A percentile compares a stretch with the other conserved stretches of the same genome.
phyloP scores from a whole-genome alignment of 495 filamentous ascomycete genomes.

The Annulohypoxylon maeteangense region DNA sequence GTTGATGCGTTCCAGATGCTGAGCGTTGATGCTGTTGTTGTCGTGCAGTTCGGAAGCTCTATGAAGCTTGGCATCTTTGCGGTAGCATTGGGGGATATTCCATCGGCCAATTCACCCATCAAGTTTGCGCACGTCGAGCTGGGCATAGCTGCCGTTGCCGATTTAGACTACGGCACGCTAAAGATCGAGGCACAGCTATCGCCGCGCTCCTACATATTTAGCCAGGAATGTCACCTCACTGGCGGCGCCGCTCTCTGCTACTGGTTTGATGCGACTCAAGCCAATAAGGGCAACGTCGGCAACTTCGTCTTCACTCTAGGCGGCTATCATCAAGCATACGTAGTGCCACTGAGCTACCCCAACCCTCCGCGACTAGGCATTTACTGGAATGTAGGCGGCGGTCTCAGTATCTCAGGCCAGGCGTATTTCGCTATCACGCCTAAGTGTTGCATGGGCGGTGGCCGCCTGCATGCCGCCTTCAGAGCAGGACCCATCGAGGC shows the following conservation, averaged over 20 bases:
- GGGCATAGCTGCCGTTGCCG: conserved; percentile 49
- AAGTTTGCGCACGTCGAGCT: conserved; percentile 57
- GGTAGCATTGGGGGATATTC: conserved; percentile 50
- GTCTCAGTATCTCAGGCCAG: conserved; percentile 53
- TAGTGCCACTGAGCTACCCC: conserved; percentile 54
- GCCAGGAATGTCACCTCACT: conserved; percentile 56
- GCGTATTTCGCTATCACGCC: conserved; percentile 67
- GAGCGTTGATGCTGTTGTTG: conserved; percentile 50
- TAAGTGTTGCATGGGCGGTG: conserved; percentile 61
- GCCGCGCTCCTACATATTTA: conserved; percentile 56
- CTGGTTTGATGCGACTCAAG: conserved; percentile 55
- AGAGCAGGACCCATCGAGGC: conserved; percentile 50
- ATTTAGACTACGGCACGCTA: conserved; percentile 52
- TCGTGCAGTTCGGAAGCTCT: conserved; percentile 43
- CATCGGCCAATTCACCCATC: conserved; percentile 20
- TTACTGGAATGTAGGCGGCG: conserved; percentile 46
- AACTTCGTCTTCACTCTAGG: conserved; percentile 66
- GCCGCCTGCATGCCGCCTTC: conserved; percentile 46
- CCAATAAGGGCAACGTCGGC: conserved; percentile 43
- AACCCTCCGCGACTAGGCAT: conserved; percentile 58
- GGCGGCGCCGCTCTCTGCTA: conserved; percentile 60
- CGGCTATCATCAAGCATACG: conserved; percentile 60
- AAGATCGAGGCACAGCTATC: conserved; percentile 56
- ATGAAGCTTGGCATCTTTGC: conserved; percentile 56
- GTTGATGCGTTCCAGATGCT: conserved; percentile 58